Evolutionary conservation across 2,329 filamentous ascomycete species (phyloP), one percentile per base, ranked within the genome.

Genomic region (Capronia americana): DNA sequence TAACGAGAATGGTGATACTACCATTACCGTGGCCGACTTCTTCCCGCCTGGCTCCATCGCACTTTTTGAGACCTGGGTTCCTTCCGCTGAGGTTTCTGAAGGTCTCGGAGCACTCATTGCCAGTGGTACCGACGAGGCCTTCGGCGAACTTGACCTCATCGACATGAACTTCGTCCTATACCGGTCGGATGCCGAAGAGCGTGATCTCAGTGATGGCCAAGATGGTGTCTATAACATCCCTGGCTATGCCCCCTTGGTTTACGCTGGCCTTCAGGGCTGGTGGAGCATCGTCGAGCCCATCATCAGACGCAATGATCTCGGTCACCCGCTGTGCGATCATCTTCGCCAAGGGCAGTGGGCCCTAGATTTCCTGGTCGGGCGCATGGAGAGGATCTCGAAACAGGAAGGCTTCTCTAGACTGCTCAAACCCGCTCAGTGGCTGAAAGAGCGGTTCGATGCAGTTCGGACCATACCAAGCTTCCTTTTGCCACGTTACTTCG

Each of bases 241-340:
- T 1, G 89, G 89, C 0, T 84, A 93, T 75, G 94, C 93, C 2
- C 88, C 90, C 66, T 85, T 97, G 50, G 92, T 97, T 1, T 99
- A 98, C 77, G 94, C 94, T 67, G 95, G 95, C 67, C 84, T 99
- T n/a, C 95, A 99, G 77, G 96, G 96, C 44, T 99, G 95, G 94
- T 97, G 94, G 93, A 97, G 93, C 76, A 83, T 97, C 0, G 81
- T 99, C 50, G 90, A 92, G 73, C 85, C 91, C 64, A 90, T 99
- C 68, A 91, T 98, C 72, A 86, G 85, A 58, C 88, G 95, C 70
- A 99, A 99, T 77, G 88, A 98, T 75, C 86, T 99, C 8, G 95
- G 92, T 0, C 95, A 99, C 76, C 92, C 95, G 0, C 85, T 99
- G 11, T 98, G 94, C 78, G 90, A 97, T 74, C 94, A 99, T 75